Base-by-base conservation (phyloP, 192 early-diverging fungal genomes). In the Gryganskiella cystojenkinii region DNA sequence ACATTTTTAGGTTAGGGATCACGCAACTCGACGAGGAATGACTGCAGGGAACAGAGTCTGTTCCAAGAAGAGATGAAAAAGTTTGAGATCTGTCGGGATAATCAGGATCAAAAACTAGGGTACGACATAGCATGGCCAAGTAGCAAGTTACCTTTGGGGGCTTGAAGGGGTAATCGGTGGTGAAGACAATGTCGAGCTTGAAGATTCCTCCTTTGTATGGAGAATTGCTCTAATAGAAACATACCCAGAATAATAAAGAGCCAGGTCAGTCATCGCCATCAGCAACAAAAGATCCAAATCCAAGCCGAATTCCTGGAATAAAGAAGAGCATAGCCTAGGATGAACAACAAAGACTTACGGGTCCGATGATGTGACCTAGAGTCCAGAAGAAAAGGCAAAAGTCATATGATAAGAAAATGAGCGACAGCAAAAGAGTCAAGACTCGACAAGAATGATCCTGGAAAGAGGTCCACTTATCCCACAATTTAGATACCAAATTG, bases 121-220 rank as follows among this genome's bases (percentile, higher is more conserved):
- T n/a, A n/a, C n/a, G n/a, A n/a, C n/a, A n/a, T n/a, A n/a, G n/a
- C n/a, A n/a, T n/a, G n/a, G n/a, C n/a, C n/a, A n/a, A n/a, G n/a
- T n/a, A n/a, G n/a, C n/a, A n/a, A n/a, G n/a, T n/a, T 83, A 92
- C 92, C 67, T 82, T 85, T 56, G 93, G 93, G 25, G 93, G 92
- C 63, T 94, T 94, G 78, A 94, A 94, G 27, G 93, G 93, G 68
- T 93, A 94, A 44, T 95, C 92, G 7, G 83, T 70, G 37, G 81
- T 80, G 61, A 95, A 94, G n/a, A 82, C 80, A 42, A 95, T 84
- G 49, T 89, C 87, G 14, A 95, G 44, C 24, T 84, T 82, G 71
- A 95, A 95, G 8, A 83, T 63, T n/a, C 92, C 93, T 19, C 90
- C 89, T 73, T 89, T 83, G 80, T 91, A 95, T 8, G 88, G 80